phyloP scores from a whole-genome alignment of 768 basidiomycete species.

The Tylopilus plumbeoviolaceoides region DNA sequence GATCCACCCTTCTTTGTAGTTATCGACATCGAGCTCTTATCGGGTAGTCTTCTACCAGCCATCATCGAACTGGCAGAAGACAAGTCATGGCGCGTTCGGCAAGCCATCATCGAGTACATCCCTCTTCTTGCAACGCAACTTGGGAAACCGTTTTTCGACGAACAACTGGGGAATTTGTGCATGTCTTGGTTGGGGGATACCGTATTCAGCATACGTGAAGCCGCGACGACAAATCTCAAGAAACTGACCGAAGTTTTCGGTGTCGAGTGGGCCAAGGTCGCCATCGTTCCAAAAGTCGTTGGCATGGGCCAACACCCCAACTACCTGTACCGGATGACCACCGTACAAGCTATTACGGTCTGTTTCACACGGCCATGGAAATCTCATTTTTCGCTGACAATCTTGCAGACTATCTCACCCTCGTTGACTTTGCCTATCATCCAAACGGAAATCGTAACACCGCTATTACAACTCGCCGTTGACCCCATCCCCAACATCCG shows the following conservation, averaged over 20 bases:
- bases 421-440: constrained; percentile 83
- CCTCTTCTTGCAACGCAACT: constrained; percentile 98
- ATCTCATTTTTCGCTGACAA: constrained; percentile 2
- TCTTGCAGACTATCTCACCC: constrained; percentile 86
- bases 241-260: constrained; percentile 98
- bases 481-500: constrained; percentile 99
- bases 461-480: constrained; percentile 73
- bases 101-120: constrained; percentile 99
- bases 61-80: constrained; percentile 98
- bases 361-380: constrained; percentile 25
- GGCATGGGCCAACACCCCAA: constrained; percentile 97
- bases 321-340: constrained; percentile 97
- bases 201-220: constrained; percentile 96
- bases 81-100: constrained; percentile 99
- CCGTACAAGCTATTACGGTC: constrained; percentile 97
- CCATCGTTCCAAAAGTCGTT: constrained; percentile 96
- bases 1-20: constrained; percentile 44
- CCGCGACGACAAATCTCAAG: constrained; percentile 95
- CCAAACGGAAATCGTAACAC: constrained; percentile 76
- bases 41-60: constrained; percentile 92
- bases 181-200: constrained; percentile 99
- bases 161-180: constrained; percentile 92
- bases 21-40: constrained; percentile 94
- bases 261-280: constrained; percentile 91
- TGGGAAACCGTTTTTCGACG: constrained; percentile 95